Evolutionary conservation across 2,329 filamentous ascomycete species (phyloP).

Genomic region (Fusarium sp.): DNA sequence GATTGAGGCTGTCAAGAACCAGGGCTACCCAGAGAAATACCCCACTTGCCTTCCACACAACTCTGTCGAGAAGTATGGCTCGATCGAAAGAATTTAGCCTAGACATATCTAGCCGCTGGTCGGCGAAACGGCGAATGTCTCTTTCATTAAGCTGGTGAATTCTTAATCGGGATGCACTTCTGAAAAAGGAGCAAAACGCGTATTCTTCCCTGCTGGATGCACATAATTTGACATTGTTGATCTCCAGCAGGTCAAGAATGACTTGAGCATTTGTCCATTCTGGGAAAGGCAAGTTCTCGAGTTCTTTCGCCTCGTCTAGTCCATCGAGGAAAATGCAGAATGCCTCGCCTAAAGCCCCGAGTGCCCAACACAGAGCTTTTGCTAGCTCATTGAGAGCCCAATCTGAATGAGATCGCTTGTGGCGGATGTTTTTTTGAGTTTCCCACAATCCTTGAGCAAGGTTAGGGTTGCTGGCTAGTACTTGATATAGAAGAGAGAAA

Average conservation of each 20-base stretch:
- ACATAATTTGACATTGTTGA: not conserved
- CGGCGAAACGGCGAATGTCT: not conserved
- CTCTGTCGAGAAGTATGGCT: fast-evolving
- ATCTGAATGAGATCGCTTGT: not conserved
- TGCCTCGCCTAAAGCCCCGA: fast-evolving
- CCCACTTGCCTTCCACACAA: not conserved
- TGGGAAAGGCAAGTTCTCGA: not conserved
- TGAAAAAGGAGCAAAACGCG: not conserved
- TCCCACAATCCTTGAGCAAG: not conserved
- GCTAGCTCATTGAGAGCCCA: not conserved
- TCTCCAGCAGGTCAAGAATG: not conserved
- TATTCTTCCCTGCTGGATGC: constrained; percentile 2
- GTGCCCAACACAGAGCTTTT: fast-evolving
- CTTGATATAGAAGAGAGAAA: not conserved
- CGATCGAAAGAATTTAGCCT: fast-evolving
- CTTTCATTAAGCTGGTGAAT: not conserved
- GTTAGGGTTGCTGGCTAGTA: fast-evolving
- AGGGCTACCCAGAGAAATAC: not conserved
- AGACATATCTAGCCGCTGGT: fast-evolving
- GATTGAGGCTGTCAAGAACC: not conserved
- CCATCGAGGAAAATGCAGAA: constrained; percentile 4
- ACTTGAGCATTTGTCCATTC: not conserved
- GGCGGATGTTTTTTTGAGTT: fast-evolving
- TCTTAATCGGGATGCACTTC: fast-evolving
- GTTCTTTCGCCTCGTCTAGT: not conserved